A percentile compares a stretch with the other conserved stretches of the same genome.
These are phyloP conservation scores for Darksidea phi DNA, from an alignment of 495 filamentous ascomycete species.

Conservation along the genomic window DNA sequence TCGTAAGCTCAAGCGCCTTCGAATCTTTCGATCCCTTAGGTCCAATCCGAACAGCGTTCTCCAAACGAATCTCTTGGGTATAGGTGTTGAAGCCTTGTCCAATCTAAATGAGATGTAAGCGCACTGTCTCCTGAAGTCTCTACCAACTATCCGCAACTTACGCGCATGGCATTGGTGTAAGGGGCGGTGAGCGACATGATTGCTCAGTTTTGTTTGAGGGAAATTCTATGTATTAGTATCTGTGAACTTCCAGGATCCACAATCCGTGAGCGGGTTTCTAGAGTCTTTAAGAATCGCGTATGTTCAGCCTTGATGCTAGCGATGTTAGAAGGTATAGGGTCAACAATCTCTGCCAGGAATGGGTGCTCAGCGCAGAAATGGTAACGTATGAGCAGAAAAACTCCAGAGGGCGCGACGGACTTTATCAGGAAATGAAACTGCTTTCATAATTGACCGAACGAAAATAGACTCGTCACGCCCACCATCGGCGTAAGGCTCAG, in stretches of 20 bases:
- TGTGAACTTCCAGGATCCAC: too few relatives aligned
- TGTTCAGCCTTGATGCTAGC: too few relatives aligned
- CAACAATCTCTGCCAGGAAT: too few relatives aligned
- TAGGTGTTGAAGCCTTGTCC: slow-evolving; percentile 37
- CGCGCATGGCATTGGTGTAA: slow-evolving; percentile 38
- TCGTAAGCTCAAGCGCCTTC: neutral
- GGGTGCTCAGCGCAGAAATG: too few relatives aligned
- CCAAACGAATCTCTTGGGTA: slow-evolving; percentile 36
- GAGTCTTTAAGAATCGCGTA: too few relatives aligned
- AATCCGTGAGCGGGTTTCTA: too few relatives aligned
- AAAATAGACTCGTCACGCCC: neutral
- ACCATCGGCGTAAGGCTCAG: slow-evolving; percentile 7
- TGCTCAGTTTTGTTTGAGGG: neutral
- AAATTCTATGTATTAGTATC: neutral
- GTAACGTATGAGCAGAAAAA: too few relatives aligned
- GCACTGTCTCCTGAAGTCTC: neutral
- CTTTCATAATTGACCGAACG: neutral
- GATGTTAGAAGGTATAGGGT: too few relatives aligned
- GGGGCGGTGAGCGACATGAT: slow-evolving; percentile 32
- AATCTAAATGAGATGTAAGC: slow-evolving; percentile 8
- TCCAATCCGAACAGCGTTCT: slow-evolving; percentile 28
- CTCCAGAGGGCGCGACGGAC: too few relatives aligned
- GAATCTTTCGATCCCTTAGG: neutral
- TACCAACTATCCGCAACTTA: slow-evolving; percentile 4
- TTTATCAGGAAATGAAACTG: neutral